phyloP scores from a whole-genome alignment of 148 eudicot genomes.

The Hydrangea macrophylla region DNA sequence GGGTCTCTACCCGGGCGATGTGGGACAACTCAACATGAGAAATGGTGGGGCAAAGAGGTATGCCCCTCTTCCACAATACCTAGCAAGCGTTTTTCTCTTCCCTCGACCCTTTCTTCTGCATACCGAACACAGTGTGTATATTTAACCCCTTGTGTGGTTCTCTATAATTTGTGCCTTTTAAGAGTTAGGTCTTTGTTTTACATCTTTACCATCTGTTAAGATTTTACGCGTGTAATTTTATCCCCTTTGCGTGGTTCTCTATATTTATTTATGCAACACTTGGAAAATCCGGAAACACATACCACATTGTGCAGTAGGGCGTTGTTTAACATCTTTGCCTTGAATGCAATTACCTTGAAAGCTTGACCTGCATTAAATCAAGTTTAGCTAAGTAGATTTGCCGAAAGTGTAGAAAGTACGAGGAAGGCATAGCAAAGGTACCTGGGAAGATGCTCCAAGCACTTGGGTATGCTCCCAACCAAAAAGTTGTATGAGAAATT shows the following conservation, averaged over 20 bases:
- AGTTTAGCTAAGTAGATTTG: slow-evolving; percentile 4
- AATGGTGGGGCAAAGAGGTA: too few species aligned
- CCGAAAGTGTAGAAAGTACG: not conserved
- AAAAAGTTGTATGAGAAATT: slow-evolving; percentile 82
- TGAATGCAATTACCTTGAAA: slow-evolving; percentile 89
- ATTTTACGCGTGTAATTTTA: not conserved
- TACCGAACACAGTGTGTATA: too few species aligned
- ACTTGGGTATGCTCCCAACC: slow-evolving; percentile 71
- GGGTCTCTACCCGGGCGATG: too few species aligned
- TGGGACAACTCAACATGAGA: too few species aligned
- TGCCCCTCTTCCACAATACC: too few species aligned
- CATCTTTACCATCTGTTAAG: not conserved
- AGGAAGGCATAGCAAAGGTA: slow-evolving; percentile 20
- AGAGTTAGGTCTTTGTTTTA: not conserved
- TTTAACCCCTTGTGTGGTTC: too few species aligned
- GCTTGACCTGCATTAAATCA: slow-evolving; percentile 50
- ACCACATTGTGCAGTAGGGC: slow-evolving; percentile 74
- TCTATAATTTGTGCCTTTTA: not conserved
- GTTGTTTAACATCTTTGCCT: slow-evolving; percentile 62
- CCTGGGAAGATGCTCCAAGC: slow-evolving; percentile 82
- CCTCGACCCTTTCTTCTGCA: too few species aligned
- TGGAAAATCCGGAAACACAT: slow-evolving; percentile 12
- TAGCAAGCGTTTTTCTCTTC: too few species aligned
- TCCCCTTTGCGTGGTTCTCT: not conserved
- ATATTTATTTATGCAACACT: not conserved